Evolutionary conservation across 768 basidiomycete genomes (phyloP), one percentile per base, ranked within the genome.

Genomic region (Kwoniella newhampshirensis): DNA sequence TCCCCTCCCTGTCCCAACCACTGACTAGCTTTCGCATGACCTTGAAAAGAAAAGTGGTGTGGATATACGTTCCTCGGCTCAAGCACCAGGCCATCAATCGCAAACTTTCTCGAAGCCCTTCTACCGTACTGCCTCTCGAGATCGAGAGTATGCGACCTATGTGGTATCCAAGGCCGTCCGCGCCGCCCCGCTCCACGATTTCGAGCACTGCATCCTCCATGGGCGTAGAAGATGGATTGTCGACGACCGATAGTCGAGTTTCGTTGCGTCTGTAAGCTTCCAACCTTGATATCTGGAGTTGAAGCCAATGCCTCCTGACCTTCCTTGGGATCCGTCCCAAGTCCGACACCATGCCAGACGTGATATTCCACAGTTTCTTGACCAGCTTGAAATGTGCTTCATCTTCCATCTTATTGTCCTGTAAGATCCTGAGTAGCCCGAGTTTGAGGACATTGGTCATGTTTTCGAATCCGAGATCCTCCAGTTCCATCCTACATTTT

Each of bases 401-500:
- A 5, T 49, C 46, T 21, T 25, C 28, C 20, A 51, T 28, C 20
- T 32, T 40, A 37, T 51, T 35, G 17, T 45, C 37, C 17, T 35
- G 17, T 28, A n/a, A 17, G 20, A 17, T 45, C 13, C 46, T 49
- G 26, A 42, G 41, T 39, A 53, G 9, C 9, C 62, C 62, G 4
- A 50, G 18, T 15, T 57, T 27, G 17, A 63, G 15, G 4, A 42
- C 32, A 18, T 35, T 51, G 12, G 36, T 40, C 21, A 63, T 15
- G 26, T 26, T 35, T 6, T 56, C 52, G n/a, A 23, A 23, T 11
- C 53, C 57, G 5, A 63, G 28, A 12, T 48, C 45, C 2, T 25
- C 25, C 26, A 57, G 20, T 8, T 51, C 51, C 62, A 63, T 59
- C 3, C 53, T 35, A 35, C 55, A 57, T 30, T 57, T 54, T 26